phyloP scores from a whole-genome alignment of 2,329 filamentous ascomycete species.

The Fusarium pseudocircinatum region DNA sequence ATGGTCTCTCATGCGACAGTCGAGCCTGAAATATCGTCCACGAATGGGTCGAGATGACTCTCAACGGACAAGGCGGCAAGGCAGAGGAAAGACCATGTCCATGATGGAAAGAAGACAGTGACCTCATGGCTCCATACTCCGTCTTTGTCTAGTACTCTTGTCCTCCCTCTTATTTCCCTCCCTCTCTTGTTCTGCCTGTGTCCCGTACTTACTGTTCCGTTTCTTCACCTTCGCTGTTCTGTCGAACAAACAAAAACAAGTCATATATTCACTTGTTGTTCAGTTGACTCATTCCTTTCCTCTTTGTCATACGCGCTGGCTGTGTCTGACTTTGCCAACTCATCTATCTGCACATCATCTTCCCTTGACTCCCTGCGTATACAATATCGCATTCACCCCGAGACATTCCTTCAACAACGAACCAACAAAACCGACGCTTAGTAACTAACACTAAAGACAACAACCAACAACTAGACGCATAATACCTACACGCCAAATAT shows the following conservation, averaged over 20 bases:
- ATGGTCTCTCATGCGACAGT: slow-evolving; percentile 15
- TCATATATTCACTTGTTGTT: slow-evolving; percentile 27
- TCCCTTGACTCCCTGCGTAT: slow-evolving; percentile 1
- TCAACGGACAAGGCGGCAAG: slow-evolving; percentile 17
- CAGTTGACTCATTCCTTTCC: slow-evolving; percentile 1
- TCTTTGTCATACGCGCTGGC: slow-evolving; percentile 28
- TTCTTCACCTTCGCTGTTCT: slow-evolving; percentile 5
- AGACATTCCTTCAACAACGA: not conserved
- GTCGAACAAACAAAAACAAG: slow-evolving; percentile 28
- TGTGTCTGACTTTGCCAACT: slow-evolving; percentile 28
- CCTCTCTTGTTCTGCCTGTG: slow-evolving; percentile 2
- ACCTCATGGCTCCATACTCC: slow-evolving; percentile 19
- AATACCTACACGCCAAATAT: slow-evolving; percentile 17
- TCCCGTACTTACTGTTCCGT: slow-evolving; percentile 16
- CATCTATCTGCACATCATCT: not conserved
- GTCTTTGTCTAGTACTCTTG: slow-evolving; percentile 22
- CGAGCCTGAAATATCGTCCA: slow-evolving; percentile 16
- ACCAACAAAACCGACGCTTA: slow-evolving; percentile 3
- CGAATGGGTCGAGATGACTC: slow-evolving; percentile 30
- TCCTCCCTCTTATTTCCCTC: not conserved
- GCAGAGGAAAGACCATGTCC: not conserved
- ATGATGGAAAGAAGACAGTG: slow-evolving; percentile 17
- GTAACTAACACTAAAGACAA: slow-evolving; percentile 2
- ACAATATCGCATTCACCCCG: not conserved
- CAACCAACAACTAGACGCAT: slow-evolving; percentile 1